Evolutionary conservation across 2,329 filamentous ascomycete genomes (phyloP), one percentile per base, ranked within the genome.

Genomic region (Cryphonectria carpinicola): DNA sequence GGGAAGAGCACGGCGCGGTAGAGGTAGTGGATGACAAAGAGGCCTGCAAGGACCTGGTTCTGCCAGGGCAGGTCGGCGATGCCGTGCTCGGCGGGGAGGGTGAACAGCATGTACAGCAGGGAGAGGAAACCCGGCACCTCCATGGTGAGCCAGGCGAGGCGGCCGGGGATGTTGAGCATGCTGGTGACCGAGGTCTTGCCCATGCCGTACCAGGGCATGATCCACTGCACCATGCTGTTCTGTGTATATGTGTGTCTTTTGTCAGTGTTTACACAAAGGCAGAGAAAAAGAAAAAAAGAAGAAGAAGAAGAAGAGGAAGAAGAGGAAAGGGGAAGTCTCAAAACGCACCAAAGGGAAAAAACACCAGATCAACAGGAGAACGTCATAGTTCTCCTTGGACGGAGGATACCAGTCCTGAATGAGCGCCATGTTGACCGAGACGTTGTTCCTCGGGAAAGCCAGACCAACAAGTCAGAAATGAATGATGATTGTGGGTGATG

Each of bases 1-100:
- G 96, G 95, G 69, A 90, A 92, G 73, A 97, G 82, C 70, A 98
- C 81, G 13, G 96, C 95, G 73, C 96, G 93, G 85, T 99, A 97
- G 78, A 89, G 75, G 85, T 99, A 99, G 83, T 99, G 96, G 69
- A 95, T 88, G 46, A 92, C 86, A 76, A 88, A 95, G 66, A 94
- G 83, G 17, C 85, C 90, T 13, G 88, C 92, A 77, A 96, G 89
- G 22, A 92, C 88, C 82, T 91, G 91, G 80, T 95, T 95, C 77
- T 92, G 90, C 89, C 89, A 93, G 1, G 93, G 92, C 54, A 95
- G 82, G 72, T 87, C 81, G 2, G 81, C 79, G 71, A 92, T 84
- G 35, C 86, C 87, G 67, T 88, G 80, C 75, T 88, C 81, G 1
- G 80, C 76, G 1, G 93, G 90, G 35, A 97, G 84, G 22, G 87